Conservation (phyloP, 228 moss, liverwort and hornwort species). For the Sphagnum magellanicum region DNA sequence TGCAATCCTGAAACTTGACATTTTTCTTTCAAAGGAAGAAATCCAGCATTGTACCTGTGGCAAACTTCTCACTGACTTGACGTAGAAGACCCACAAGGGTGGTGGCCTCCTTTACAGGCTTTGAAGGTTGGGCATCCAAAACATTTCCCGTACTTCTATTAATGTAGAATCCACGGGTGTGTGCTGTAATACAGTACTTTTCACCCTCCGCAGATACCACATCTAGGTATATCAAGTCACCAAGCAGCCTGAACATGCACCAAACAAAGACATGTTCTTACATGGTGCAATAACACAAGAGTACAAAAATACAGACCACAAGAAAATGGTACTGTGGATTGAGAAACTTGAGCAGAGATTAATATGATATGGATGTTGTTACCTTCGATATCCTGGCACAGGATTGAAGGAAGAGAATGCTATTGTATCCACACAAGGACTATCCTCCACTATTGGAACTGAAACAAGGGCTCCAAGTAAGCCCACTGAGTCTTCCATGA, state of each 20-base stretch:
- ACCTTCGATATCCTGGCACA: conserved; percentile 86
- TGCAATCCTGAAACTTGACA: no score
- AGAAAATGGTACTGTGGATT: no score
- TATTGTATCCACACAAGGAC: conserved; percentile 62
- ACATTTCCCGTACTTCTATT: conserved; percentile 67
- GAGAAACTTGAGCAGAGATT: no score
- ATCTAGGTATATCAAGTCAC: conserved; percentile 79
- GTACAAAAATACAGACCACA: no score
- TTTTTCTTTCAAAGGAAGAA: no score
- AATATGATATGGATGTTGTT: not conserved
- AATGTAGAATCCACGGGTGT: conserved; percentile 60
- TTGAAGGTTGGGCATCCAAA: conserved; percentile 43
- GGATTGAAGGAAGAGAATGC: conserved; percentile 92
- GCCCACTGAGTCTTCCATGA: conserved; percentile 74
- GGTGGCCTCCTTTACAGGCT: conserved; percentile 44
- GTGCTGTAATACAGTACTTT: conserved; percentile 57
- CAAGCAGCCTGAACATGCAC: conserved; percentile 49
- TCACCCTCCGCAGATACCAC: conserved; percentile 66
- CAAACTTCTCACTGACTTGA: conserved; percentile 59
- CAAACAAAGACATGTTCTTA: not conserved
- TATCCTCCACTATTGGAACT: conserved; percentile 35
- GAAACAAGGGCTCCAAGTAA: conserved; percentile 52
- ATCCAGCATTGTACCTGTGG: conserved; percentile 27
- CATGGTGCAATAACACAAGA: no score
- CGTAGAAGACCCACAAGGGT: conserved; percentile 90